Percentiles rank a stretch among this genome's conserved stretches.
Evolutionary conservation across 352 stramenopile species (phyloP).

Genomic region (Pythium monospermum): DNA sequence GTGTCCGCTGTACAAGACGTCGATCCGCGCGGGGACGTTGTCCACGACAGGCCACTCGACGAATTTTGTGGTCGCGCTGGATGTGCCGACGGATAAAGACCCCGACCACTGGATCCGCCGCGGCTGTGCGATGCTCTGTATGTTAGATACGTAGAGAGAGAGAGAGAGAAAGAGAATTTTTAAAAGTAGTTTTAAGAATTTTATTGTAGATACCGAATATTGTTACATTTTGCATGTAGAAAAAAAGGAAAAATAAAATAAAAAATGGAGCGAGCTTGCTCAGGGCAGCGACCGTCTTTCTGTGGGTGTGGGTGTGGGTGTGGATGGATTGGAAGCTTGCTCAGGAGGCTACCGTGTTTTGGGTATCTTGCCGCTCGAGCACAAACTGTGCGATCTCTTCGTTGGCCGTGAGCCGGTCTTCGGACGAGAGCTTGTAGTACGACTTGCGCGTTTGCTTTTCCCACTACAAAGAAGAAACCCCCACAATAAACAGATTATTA

Average conservation of each 20-base stretch:
- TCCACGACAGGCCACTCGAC: conserved; percentile 92
- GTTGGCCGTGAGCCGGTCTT: conserved; percentile 60
- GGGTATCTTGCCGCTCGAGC: too few relatives aligned
- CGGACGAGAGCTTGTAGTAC: conserved; percentile 62
- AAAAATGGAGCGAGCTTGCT: too few relatives aligned
- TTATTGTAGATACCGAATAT: too few relatives aligned
- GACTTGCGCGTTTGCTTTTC: conserved; percentile 58
- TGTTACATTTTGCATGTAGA: too few relatives aligned
- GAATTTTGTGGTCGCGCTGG: conserved; percentile 89
- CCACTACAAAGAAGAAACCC: conserved; percentile 37
- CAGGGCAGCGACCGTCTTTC: too few relatives aligned
- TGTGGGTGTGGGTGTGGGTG: background rate
- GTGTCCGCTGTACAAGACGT: conserved; percentile 93
- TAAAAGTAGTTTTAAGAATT: too few relatives aligned
- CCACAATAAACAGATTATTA: background rate
- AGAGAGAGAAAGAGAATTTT: too few relatives aligned
- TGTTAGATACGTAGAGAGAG: conserved; percentile 85
- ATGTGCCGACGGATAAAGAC: conserved; percentile 79
- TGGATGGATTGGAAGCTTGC: background rate
- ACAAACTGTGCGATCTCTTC: conserved; percentile 56
- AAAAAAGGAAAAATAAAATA: too few relatives aligned
- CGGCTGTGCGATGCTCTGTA: conserved; percentile 92
- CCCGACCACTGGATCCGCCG: conserved; percentile 92
- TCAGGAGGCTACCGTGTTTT: conserved; percentile 8
- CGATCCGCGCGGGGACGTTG: conserved; percentile 84